A percentile compares a stretch with the other conserved stretches of the same genome.
phyloP scores from a whole-genome alignment of 1,284 basidiomycete species.

The Veloboletus limbatus region DNA sequence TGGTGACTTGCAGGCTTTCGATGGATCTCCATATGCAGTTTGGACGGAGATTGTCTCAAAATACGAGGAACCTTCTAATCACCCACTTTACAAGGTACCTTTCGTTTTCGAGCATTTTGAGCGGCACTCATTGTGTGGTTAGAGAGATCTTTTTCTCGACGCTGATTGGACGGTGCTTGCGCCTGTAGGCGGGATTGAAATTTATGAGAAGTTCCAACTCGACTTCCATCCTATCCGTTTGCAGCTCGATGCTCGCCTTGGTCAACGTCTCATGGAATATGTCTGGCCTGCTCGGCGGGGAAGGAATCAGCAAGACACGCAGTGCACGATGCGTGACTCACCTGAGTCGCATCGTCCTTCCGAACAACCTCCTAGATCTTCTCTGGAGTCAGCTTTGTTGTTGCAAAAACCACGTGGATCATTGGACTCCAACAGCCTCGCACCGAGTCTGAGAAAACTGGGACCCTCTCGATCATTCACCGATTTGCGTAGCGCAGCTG shows the following conservation, averaged over 20 bases:
- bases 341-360: constrained; percentile 17
- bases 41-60: constrained; percentile 91
- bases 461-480: constrained; percentile 68
- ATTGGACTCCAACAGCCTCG: constrained; percentile 28
- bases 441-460: constrained; percentile 46
- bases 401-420: constrained; percentile 34
- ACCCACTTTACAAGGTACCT: constrained; percentile 65
- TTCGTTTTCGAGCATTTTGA: background rate
- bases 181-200: constrained; percentile 91
- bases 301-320: constrained; percentile 31
- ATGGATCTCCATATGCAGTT: constrained; percentile 79
- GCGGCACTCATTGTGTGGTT: constrained; percentile 13
- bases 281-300: constrained; percentile 71
- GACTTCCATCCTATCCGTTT: constrained; percentile 86
- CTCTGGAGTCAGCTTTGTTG: constrained; percentile 45
- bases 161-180: constrained; percentile 81
- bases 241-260: constrained; percentile 83
- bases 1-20: constrained; percentile 82
- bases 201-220: constrained; percentile 83
- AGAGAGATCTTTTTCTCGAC: constrained; percentile 66
- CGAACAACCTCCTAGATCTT: constrained; percentile 32
- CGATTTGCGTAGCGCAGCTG: constrained; percentile 53
- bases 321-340: constrained; percentile 14
- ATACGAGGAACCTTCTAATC: constrained; percentile 61
- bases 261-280: constrained; percentile 85